A percentile compares a stretch with the other conserved stretches of the same genome.
These are phyloP conservation scores for Microcyclospora tardicrescens DNA, from an alignment of 2,329 filamentous ascomycete species.

Conservation along the genomic window DNA sequence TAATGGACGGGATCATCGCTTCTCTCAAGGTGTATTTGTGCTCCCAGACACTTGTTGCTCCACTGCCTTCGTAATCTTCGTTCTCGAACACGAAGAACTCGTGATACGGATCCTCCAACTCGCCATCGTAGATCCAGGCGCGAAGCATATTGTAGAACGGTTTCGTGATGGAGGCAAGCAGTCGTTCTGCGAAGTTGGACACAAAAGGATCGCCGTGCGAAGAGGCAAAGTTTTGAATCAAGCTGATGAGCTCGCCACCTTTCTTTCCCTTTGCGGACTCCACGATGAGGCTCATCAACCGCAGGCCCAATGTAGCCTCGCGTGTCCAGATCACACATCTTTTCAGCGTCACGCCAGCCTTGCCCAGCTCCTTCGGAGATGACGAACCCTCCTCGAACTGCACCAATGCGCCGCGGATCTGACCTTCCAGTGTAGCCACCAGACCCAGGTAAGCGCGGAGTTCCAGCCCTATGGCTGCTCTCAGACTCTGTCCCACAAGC, in stretches of 20 bases:
- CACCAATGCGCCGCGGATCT: conserved; percentile 71
- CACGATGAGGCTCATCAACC: conserved; percentile 86
- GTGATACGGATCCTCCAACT: conserved; percentile 86
- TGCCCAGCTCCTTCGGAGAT: conserved; percentile 48
- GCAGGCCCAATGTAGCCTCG: conserved; percentile 88
- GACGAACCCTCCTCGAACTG: conserved; percentile 50
- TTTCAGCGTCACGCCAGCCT: conserved; percentile 84
- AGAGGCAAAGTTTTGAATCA: conserved; percentile 86
- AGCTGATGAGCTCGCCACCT: conserved; percentile 81
- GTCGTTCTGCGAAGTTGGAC: conserved; percentile 77
- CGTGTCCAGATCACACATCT: conserved; percentile 94
- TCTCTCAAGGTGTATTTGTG: conserved; percentile 85
- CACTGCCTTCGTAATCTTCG: conserved; percentile 41
- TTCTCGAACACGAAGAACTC: conserved; percentile 95
- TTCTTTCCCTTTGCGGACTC: conserved; percentile 77
- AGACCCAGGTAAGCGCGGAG: conserved; percentile 79
- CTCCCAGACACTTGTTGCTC: conserved; percentile 88
- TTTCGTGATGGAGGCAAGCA: conserved; percentile 73
- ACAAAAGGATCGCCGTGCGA: conserved; percentile 94
- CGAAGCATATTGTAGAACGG: conserved; percentile 95
- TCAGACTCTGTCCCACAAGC: conserved; percentile 80
- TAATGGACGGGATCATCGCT: conserved; percentile 82
- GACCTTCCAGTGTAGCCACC: conserved; percentile 81
- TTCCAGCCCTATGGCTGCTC: conserved; percentile 73
- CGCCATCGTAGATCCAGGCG: conserved; percentile 96